Evolutionary conservation across 106 monocot species (phyloP), one percentile per base, ranked within the genome.

Genomic region (Dactylorhiza incarnata): DNA sequence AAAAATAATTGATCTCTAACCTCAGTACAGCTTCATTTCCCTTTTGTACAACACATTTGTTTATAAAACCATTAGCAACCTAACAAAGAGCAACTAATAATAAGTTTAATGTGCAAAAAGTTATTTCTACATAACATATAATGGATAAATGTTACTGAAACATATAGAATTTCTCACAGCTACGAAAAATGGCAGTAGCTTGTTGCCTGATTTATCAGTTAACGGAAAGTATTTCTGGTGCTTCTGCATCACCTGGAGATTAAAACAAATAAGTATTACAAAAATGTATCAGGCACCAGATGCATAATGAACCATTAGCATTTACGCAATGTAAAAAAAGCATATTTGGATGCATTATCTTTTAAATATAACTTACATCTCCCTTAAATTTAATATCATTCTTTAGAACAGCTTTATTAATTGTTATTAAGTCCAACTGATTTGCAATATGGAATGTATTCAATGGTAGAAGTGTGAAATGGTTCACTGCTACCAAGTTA

Each of bases 11-110:
- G 20, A 59, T 56, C 3, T 44, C 62, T 66, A 25, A 93, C 96
- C 96, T 87, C 51, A 97, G 83, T 22, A 97, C 96, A 81, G 93
- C 93, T 87, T 97, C 96, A 85, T 97, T 97, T 54, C 96, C 96
- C 85, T 89, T 89, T 56, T 69, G 81, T 61, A 97, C 96, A 68
- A 87, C 89, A 73, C 77, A 62, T 85, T 87, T 72, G 62, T 83
- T 89, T 48, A 93, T 82, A 43, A 73, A 51, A 11, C 96, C 96
- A 81, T 97, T 97, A 65, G 91, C 96, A 68, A 97, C 96, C 96
- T 97, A 81, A 44, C 72, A 77, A 49, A 22, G 51, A 75, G 76
- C 76, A 58, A 58, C 11, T 20, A 71, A 45, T 15, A 52, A 61
- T 12, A 7, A 22, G 58, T 58, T 20, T 58, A 58, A 58, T 6